Evolutionary conservation across 805 yeast species (phyloP), one percentile per base, ranked within the genome.

Genomic region (Ogataea saltuana): DNA sequence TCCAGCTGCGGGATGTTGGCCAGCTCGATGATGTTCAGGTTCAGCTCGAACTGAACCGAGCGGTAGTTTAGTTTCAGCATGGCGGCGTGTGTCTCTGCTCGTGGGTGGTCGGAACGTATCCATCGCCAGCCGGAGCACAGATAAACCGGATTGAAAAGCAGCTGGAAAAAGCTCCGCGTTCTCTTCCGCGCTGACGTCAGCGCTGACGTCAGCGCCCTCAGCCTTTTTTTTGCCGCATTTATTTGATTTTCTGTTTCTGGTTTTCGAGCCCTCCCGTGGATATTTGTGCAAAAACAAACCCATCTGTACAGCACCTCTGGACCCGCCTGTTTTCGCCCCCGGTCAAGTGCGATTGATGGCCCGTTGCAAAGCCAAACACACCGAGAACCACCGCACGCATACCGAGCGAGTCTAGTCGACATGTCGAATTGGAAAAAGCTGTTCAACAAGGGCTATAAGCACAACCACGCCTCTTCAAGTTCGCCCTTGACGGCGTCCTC

Each of bases 1-100:
- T 80, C 69, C 1, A 83, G 71, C 51, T 86, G 89, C 1, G 98
- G 98, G 21, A 91, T 76, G 56, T 90, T 90, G n/a, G 83, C 74
- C 35, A 91, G 68, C 50, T 87, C 95, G 42, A 77, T 75, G 36
- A 89, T 73, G 13, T 73, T 63, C 21, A 88, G 64, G 16, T 70
- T 61, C 30, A 88, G 70, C 38, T 76, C 67, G 62, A 87, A 90
- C 63, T 79, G 49, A 8, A 57, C 41, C 8, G 49, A 15, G 29
- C 44, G 38, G 33, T 45, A 46, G 80, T 44, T 46, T 34, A 50
- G 43, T 33, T 48, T 47, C 30, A 49, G 42, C 50, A 46, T 49
- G 17, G 4, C 19, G 27, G n/a, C 28, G 9, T 15, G 38, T 25
- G 28, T 25, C n/a, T 7, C 7, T 22, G 25, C 13, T n/a, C n/a